These are phyloP conservation scores for Mesostigma viride DNA, from an alignment of 139 green algal species.

Conservation along the genomic window DNA sequence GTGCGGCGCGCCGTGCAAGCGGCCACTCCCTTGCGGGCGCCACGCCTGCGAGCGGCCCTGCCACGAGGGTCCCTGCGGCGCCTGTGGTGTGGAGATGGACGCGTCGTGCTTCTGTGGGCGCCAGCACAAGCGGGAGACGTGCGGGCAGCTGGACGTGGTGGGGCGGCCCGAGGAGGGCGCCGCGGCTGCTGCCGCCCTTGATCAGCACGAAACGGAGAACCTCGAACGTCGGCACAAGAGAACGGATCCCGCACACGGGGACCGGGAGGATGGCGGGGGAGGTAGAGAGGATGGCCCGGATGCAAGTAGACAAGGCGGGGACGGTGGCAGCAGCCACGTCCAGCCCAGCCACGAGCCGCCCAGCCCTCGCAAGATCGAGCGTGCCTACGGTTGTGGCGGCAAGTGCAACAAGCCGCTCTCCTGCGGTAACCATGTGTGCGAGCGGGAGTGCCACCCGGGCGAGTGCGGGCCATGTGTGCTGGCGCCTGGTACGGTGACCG, in stretches of 20 bases:
- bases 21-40: conserved; percentile 13
- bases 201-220: no score
- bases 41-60: conserved; percentile 23
- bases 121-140: conserved; percentile 12
- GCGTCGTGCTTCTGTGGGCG: conserved; percentile 23
- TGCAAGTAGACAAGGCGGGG: no score
- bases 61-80: conserved; percentile 39
- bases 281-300: no score
- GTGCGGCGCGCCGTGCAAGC: conserved; percentile 13
- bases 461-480: conserved; percentile 15
- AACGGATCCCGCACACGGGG: no score
- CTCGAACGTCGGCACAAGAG: no score
- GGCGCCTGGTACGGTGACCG: neutral
- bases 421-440: conserved; percentile 26
- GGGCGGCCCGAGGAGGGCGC: neutral
- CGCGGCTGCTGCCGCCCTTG: no score
- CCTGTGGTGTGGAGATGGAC: conserved; percentile 31
- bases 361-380: no score
- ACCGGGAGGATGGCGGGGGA: no score
- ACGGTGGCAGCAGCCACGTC: no score
- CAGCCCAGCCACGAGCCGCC: no score
- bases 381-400: conserved; percentile 19
- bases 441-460: conserved; percentile 15
- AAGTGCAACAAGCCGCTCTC: conserved; percentile 11
- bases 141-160: conserved; percentile 1